phyloP scores from a whole-genome alignment of 2,329 filamentous ascomycete genomes.

The Sodiomyces alkalinus region DNA sequence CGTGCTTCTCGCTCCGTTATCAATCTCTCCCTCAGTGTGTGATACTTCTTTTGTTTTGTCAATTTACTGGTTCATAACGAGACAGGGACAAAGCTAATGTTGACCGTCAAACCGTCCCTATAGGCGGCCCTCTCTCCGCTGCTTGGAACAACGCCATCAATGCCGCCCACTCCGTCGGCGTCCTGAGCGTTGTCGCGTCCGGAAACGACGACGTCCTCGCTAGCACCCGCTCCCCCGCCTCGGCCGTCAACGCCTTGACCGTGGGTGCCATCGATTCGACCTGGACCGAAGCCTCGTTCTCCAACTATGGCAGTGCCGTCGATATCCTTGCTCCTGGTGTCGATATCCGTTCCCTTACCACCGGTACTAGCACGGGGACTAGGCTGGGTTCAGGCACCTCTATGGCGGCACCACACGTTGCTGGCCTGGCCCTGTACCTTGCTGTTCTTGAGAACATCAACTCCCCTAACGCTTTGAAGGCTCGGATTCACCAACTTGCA shows the following conservation, averaged over 20 bases:
- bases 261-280: constrained; percentile 30
- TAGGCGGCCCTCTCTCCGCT: constrained; percentile 25
- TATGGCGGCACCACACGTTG: constrained; percentile 11
- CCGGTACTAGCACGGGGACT: constrained; percentile 37
- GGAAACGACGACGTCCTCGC: constrained; percentile 29
- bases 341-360: constrained; percentile 29
- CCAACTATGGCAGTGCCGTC: constrained; percentile 30
- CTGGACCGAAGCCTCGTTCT: constrained; percentile 26
- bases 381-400: too few relatives aligned
- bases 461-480: constrained; percentile 29
- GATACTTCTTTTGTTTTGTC: neutral
- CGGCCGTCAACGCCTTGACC: constrained; percentile 30
- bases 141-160: constrained; percentile 35
- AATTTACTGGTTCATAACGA: too few relatives aligned
- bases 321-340: constrained; percentile 37
- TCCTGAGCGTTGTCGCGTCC: constrained; percentile 37
- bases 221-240: constrained; percentile 28
- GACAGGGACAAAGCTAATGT: too few relatives aligned
- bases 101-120: neutral
- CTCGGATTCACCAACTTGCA: constrained; percentile 26
- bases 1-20: constrained; percentile 20
- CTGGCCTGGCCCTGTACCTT: constrained; percentile 10
- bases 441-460: constrained; percentile 17
- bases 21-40: constrained; percentile 24
- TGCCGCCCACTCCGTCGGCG: constrained; percentile 25